These are phyloP conservation scores for Microthlaspi erraticum DNA, from an alignment of 345 rosid genomes.

Conservation along the genomic window DNA sequence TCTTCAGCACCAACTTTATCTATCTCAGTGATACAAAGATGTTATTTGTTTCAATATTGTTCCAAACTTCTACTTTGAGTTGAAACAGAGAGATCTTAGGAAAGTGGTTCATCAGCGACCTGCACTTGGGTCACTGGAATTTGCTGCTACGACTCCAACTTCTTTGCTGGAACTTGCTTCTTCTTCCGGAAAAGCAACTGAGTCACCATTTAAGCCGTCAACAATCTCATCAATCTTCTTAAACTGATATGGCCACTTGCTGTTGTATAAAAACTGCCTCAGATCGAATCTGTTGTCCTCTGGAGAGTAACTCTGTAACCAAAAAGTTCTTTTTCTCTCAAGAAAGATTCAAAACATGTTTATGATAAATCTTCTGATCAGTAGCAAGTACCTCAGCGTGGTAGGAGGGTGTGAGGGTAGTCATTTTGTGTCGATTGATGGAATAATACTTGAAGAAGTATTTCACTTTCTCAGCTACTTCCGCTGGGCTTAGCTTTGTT, in stretches of 20 bases:
- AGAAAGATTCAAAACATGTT: slow-evolving; percentile 1
- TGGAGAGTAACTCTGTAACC: slow-evolving; percentile 84
- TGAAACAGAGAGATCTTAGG: slow-evolving; percentile 9
- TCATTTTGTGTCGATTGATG: slow-evolving; percentile 95
- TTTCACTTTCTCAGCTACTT: slow-evolving; percentile 92
- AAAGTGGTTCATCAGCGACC: slow-evolving; percentile 49
- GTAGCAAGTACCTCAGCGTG: slow-evolving; percentile 81
- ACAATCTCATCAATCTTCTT: slow-evolving; percentile 88
- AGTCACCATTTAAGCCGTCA: slow-evolving; percentile 58
- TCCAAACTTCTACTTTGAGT: slow-evolving; percentile 13
- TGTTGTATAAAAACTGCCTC: slow-evolving; percentile 86
- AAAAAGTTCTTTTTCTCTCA: not conserved
- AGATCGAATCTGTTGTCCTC: slow-evolving; percentile 94
- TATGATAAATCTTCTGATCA: not conserved
- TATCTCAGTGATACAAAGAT: not conserved
- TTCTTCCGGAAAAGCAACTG: slow-evolving; percentile 53
- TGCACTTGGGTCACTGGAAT: slow-evolving; percentile 67
- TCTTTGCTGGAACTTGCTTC: slow-evolving; percentile 39
- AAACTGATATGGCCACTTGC: slow-evolving; percentile 87
- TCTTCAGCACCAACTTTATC: not conserved
- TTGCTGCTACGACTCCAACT: slow-evolving; percentile 72
- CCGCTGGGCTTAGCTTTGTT: slow-evolving; percentile 69
- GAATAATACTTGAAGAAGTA: slow-evolving; percentile 94
- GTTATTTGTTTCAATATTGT: slow-evolving; percentile 8
- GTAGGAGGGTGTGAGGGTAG: slow-evolving; percentile 88